Conservation (phyloP, 192 early-diverging fungal genomes). For the Phlyctochytrium planicorne region DNA sequence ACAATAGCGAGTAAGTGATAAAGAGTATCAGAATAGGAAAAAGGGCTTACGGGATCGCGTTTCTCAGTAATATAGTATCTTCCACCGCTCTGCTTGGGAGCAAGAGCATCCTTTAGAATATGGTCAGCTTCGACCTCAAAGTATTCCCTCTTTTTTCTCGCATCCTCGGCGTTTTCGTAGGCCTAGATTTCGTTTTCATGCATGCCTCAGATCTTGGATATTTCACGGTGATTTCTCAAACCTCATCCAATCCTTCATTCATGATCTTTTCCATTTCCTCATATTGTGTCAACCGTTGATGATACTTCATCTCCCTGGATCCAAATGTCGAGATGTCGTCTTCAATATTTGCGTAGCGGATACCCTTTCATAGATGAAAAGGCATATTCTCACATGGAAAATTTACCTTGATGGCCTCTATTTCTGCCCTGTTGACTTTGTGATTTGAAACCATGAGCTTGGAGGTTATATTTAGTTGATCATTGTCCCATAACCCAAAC, state of each 20-base stretch:
- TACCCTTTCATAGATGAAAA: constrained; percentile 21
- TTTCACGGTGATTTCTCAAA: too few relatives aligned
- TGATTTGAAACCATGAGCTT: constrained; percentile 43
- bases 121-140: constrained; percentile 37
- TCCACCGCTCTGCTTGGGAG: constrained; percentile 26
- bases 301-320: constrained; percentile 39
- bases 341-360: constrained; percentile 33
- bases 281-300: constrained; percentile 26
- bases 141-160: constrained; percentile 15
- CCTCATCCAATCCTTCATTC: constrained; percentile 52
- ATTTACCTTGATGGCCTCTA: constrained; percentile 43
- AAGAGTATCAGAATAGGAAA: not conserved
- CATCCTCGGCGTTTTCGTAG: constrained; percentile 39
- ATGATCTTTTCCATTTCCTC: constrained; percentile 50
- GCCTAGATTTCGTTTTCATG: constrained; percentile 11
- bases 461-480: too few relatives aligned
- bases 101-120: constrained; percentile 35
- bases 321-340: constrained; percentile 31
- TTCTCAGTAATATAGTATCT: not conserved
- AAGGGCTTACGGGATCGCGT: constrained; percentile 2
- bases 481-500: too few relatives aligned
- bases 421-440: constrained; percentile 44
- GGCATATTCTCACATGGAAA: not conserved
- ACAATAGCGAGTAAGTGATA: constrained; percentile 10
- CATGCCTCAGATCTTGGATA: too few relatives aligned